A percentile compares a stretch with the other conserved stretches of the same genome.
These are phyloP conservation scores for Clavispora fructus DNA, from an alignment of 805 yeast genomes.

Conservation along the genomic window DNA sequence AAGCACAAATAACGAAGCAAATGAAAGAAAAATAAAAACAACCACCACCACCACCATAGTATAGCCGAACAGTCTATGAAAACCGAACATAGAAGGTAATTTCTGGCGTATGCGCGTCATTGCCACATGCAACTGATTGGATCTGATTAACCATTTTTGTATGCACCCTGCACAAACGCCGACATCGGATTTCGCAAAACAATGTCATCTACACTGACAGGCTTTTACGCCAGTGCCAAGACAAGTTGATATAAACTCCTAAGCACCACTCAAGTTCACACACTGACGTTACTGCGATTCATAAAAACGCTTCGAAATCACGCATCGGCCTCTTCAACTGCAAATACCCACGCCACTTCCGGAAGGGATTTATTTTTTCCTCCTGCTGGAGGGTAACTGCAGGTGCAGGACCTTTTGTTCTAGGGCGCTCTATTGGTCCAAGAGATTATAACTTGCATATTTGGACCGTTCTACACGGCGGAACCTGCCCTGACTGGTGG, in stretches of 20 bases:
- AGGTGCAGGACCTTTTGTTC: neutral
- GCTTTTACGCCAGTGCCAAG: neutral
- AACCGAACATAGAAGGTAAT: no score
- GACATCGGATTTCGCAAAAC: neutral
- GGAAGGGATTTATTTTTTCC: neutral
- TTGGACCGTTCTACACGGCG: neutral
- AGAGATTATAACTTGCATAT: neutral
- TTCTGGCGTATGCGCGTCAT: neutral
- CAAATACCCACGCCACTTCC: no score
- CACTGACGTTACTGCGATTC: no score
- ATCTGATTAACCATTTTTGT: neutral
- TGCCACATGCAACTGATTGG: neutral
- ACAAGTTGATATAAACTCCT: neutral
- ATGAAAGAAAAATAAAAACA: no score
- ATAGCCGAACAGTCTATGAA: no score
- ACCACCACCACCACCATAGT: no score
- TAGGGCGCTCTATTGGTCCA: neutral
- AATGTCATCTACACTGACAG: neutral
- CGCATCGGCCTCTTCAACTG: no score
- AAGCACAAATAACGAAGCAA: no score
- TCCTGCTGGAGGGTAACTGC: neutral
- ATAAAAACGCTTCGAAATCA: no score
- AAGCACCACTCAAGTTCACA: neutral
- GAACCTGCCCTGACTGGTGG: neutral
- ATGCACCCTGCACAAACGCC: neutral